These are phyloP conservation scores for Chimonanthus salicifolius DNA, from an alignment of 164 flowering plant genomes.

Conservation along the genomic window DNA sequence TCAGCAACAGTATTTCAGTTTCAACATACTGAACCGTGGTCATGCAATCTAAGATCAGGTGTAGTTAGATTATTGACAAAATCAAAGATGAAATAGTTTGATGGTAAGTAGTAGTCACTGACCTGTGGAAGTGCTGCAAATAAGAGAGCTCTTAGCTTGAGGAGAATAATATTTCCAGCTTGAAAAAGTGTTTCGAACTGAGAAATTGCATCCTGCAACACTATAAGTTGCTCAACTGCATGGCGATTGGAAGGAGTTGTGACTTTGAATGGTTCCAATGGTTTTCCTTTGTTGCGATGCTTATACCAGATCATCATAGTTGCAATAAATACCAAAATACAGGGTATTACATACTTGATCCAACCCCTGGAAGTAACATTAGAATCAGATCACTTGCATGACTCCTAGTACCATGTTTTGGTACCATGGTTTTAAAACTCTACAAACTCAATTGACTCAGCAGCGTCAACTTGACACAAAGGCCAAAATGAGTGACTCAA, in stretches of 20 bases:
- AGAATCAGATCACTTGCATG: neutral
- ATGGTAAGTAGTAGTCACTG: neutral
- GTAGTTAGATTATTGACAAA: neutral
- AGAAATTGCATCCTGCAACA: constrained; percentile 61
- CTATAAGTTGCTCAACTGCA: constrained; percentile 75
- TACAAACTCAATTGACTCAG: too few relatives aligned
- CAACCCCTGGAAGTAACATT: constrained; percentile 56
- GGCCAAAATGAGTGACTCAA: too few relatives aligned
- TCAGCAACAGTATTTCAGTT: neutral
- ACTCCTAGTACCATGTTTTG: neutral
- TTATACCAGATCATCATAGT: constrained; percentile 55
- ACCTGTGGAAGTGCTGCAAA: constrained; percentile 77
- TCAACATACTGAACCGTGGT: neutral
- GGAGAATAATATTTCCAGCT: constrained; percentile 64
- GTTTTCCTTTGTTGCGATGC: constrained; percentile 37
- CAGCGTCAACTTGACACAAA: too few relatives aligned
- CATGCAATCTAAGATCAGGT: neutral
- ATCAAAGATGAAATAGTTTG: neutral
- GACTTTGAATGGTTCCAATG: constrained; percentile 53
- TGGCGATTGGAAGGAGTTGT: constrained; percentile 57
- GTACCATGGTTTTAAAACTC: neutral
- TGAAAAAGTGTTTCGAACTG: constrained; percentile 64
- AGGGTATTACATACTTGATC: constrained; percentile 52
- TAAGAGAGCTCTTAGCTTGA: constrained; percentile 72
- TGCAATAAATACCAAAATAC: constrained; percentile 37